Evolutionary conservation across 139 green algal species (phyloP).

Genomic region (Klebsormidium nitens): DNA sequence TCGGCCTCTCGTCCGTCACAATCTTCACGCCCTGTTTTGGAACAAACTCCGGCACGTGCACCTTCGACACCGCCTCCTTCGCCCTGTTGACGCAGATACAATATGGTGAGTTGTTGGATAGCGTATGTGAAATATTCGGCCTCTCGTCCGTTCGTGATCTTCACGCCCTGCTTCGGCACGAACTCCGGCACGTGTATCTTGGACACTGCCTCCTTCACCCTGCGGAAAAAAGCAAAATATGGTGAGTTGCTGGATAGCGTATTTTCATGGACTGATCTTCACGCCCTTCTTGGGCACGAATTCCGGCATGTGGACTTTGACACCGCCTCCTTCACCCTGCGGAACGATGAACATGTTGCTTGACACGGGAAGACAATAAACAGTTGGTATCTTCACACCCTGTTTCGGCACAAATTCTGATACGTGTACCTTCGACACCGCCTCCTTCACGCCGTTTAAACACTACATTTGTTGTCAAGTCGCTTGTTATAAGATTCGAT

Average conservation of each 20-base stretch:
- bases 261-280: too few relatives aligned
- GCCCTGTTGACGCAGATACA: too few relatives aligned
- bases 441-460: slow-evolving; percentile 32
- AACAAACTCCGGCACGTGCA: slow-evolving; percentile 72
- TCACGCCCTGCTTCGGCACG: slow-evolving; percentile 71
- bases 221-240: too few relatives aligned
- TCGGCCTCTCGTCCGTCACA: slow-evolving; percentile 94
- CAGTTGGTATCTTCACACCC: slow-evolving; percentile 96
- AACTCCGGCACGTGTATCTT: slow-evolving; percentile 72
- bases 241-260: too few relatives aligned
- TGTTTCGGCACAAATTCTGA: slow-evolving; percentile 69
- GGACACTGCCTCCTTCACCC: slow-evolving; percentile 43
- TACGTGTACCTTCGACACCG: slow-evolving; percentile 59
- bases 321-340: slow-evolving; percentile 40
- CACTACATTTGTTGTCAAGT: too few relatives aligned
- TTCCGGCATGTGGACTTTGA: slow-evolving; percentile 56
- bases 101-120: too few relatives aligned
- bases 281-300: slow-evolving; percentile 82
- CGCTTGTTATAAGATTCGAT: too few relatives aligned
- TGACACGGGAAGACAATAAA: slow-evolving; percentile 74
- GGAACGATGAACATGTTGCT: too few relatives aligned
- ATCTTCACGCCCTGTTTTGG: slow-evolving; percentile 86
- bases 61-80: slow-evolving; percentile 43
- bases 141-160: slow-evolving; percentile 98
- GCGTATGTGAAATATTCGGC: slow-evolving; percentile 40